These are phyloP conservation scores for Backusella australiensis DNA, from an alignment of 192 early-diverging fungal genomes.

Conservation along the genomic window DNA sequence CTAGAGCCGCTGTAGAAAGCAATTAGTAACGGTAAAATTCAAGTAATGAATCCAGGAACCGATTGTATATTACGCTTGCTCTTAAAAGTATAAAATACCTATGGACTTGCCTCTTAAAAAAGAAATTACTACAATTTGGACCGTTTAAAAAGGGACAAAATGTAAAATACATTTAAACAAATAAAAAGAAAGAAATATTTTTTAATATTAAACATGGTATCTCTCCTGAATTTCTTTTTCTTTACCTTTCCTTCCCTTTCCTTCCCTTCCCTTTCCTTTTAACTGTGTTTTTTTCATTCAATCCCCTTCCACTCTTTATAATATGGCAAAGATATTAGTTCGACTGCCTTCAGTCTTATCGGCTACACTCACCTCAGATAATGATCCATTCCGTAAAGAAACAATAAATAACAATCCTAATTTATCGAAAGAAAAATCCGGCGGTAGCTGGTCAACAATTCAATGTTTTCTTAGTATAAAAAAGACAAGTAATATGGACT, in stretches of 20 bases:
- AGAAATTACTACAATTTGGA: neutral
- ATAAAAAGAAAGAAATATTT: neutral
- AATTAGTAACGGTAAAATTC: constrained; percentile 14
- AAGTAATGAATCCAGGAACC: neutral
- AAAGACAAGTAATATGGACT: neutral
- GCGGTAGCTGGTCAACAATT: neutral
- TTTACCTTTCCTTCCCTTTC: neutral
- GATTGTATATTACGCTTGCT: neutral
- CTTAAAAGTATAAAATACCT: neutral
- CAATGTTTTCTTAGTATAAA: neutral
- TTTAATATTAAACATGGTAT: neutral
- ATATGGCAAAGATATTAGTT: neutral
- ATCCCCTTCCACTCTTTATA: neutral
- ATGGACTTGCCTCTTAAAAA: neutral
- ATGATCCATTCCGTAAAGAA: neutral
- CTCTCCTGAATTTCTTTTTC: constrained; percentile 2
- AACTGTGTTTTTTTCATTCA: neutral
- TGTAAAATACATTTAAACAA: constrained; percentile 3
- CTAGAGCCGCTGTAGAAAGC: constrained; percentile 34
- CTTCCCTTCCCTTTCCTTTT: neutral
- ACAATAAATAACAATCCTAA: neutral
- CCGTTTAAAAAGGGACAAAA: constrained; percentile 2
- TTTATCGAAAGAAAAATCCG: neutral
- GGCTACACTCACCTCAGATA: neutral
- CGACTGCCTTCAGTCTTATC: neutral